Evolutionary conservation across 805 yeast genomes (phyloP), one percentile per base, ranked within the genome.

Genomic region (Candida boleticola): DNA sequence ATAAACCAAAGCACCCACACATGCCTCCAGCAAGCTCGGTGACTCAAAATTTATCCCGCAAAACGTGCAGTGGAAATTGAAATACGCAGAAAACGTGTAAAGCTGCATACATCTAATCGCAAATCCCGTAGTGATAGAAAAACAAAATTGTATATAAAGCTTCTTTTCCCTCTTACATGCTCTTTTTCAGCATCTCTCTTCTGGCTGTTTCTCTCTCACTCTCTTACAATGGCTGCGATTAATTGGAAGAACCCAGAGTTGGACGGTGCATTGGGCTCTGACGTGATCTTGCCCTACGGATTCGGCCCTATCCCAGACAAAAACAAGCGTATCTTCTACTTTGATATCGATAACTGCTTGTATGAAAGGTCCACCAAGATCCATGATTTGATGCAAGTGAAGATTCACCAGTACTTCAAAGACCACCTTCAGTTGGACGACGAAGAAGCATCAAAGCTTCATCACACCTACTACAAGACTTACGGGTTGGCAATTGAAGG

Each of bases 401-500:
- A 82, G 46, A 92, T 93, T 52, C 92, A 87, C 50, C 68, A 83
- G 36, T 92, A 85, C 63, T 89, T 93, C 68, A 83, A 81, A 53
- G 73, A 74, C 41, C 72, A 75, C 37, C 70, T 92, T 40, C 57
- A 71, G 16, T 64, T 92, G 32, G 68, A 72, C 36, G 89, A 82
- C 48, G 84, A 81, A 34, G 89, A 84, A 10, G 98, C 99, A 1
- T 76, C 74, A 43, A 55, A 66, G 18, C 71, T 93, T 47, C 95
- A 89, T 57, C 67, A 70, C 59, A 73, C 74, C 47, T 92, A 92
- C 66, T 93, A 92, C 60, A 79, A 79, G 52, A 83, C 85, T 36
- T 92, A 89, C 55, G 99, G 99, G 1, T 73, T 92, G 45, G 97
- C 98, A 0, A 79, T 92, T 39, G 96, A 92, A 62, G 99, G 99